phyloP scores from a whole-genome alignment of 345 rosid genomes.

The Aethionema arabicum region DNA sequence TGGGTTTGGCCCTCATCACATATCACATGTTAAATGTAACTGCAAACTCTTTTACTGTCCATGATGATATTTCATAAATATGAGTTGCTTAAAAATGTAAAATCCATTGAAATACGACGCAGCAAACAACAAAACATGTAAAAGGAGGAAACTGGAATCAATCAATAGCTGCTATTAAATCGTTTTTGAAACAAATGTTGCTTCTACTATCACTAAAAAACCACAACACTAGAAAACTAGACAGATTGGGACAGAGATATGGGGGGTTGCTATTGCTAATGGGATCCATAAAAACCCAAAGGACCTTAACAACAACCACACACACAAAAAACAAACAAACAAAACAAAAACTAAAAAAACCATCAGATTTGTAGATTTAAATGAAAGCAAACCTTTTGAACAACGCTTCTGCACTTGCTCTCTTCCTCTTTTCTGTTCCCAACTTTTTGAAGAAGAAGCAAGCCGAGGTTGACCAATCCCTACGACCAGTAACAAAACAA shows the following conservation, averaged over 20 bases:
- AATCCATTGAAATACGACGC: conserved; percentile 18
- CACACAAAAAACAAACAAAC: conserved; percentile 23
- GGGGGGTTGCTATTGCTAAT: neutral
- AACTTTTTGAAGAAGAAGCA: conserved; percentile 47
- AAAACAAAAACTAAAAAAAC: conserved; percentile 16
- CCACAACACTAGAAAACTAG: conserved; percentile 23
- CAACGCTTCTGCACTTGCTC: conserved; percentile 85
- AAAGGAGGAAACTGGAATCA: conserved; percentile 4
- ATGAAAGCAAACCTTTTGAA: conserved; percentile 25
- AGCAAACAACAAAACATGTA: conserved; percentile 4
- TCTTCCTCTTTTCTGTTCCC: conserved; percentile 27
- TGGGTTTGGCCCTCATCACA: conserved; percentile 15
- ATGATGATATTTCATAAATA: too few relatives aligned
- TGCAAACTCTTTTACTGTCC: conserved; percentile 3
- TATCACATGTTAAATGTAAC: conserved; percentile 8
- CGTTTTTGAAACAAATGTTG: conserved; percentile 23
- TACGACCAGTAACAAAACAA: conserved; percentile 27
- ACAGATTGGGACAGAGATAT: neutral
- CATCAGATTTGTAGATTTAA: conserved; percentile 10
- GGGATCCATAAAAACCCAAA: conserved; percentile 35
- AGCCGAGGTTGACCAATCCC: conserved; percentile 68
- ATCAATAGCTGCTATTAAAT: conserved; percentile 26
- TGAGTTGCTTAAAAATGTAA: conserved; percentile 1
- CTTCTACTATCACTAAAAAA: conserved; percentile 17
- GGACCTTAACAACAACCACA: conserved; percentile 18